Evolutionary conservation across 1,284 basidiomycete species (phyloP), one percentile per base, ranked within the genome.

Genomic region (Ustilago nuda): DNA sequence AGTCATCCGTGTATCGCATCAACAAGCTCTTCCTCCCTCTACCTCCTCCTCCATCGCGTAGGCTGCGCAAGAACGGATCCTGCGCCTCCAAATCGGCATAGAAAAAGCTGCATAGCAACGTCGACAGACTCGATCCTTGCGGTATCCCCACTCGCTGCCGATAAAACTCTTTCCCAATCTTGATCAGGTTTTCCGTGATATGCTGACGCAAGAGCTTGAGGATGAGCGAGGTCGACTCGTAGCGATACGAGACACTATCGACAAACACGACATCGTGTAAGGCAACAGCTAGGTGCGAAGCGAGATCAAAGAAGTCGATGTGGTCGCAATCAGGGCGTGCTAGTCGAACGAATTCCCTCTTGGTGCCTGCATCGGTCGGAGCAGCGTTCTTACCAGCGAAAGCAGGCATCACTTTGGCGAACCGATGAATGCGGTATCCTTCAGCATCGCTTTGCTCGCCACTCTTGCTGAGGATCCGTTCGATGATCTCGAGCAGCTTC

Each of bases 91-190:
- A 88, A 80, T 95, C 91, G 1, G 94, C 95, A 74, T 98, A 98
- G 86, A 95, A 97, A 86, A 83, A 75, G 52, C 75, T 81, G 60
- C 97, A 99, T 1, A 99, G 87, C 35, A 98, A 84, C 1, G 93
- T 91, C 6, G 94, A 97, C 33, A 99, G 87, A 32, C 94, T 91
- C 0, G 95, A 98, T 15, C 97, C 97, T 85, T 99, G 97, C 0
- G 97, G 95, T 35, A 99, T 98, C 0, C 97, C 97, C 12, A 93
- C 90, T 8, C 89, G 89, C 86, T 99, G 97, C 2, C 92, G 90
- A 83, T 92, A 95, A 83, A 93, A 93, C 46, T 90, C 87, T 8
- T 88, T 81, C 0, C 92, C 93, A 55, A 85, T 76, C 66, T 81
- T 81, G 84, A 98, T 93, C 19, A 97, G 90, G 76, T 98, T 98